phyloP scores from a whole-genome alignment of 2,329 filamentous ascomycete genomes.

The Helminthosporium solani region DNA sequence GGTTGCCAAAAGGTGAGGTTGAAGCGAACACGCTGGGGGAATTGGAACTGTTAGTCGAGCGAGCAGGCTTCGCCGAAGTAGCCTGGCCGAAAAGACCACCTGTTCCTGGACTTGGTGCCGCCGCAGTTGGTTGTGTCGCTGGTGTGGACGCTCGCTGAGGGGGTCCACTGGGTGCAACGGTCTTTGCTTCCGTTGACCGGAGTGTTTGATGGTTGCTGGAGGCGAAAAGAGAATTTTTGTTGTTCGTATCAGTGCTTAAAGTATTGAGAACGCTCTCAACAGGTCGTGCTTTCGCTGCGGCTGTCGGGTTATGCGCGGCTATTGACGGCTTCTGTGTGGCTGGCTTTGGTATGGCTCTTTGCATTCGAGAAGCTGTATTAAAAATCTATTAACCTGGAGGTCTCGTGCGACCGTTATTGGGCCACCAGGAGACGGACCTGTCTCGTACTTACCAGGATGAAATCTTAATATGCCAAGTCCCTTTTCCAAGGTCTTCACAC shows the following conservation, averaged over 20 bases:
- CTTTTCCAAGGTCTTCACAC: conserved; percentile 7
- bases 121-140: conserved; percentile 4
- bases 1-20: conserved; percentile 2
- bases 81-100: conserved; percentile 4
- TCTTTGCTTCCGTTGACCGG: conserved; percentile 2
- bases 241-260: conserved; percentile 2
- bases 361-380: conserved; percentile 6
- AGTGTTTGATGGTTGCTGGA: conserved; percentile 5
- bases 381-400: conserved; percentile 1
- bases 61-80: conserved; percentile 5
- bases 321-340: conserved; percentile 3
- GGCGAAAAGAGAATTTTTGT: conserved; percentile 1
- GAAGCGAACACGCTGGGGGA: conserved; percentile 2
- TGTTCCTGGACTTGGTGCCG: conserved; percentile 5
- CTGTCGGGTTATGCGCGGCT: not conserved
- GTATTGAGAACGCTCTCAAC: conserved; percentile 1
- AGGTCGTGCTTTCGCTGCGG: conserved; percentile 3
- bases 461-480: conserved; percentile 10
- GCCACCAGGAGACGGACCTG: conserved; percentile 2
- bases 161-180: conserved; percentile 5
- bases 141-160: conserved; percentile 5
- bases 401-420: conserved; percentile 2
- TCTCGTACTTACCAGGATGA: conserved; percentile 9
- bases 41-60: conserved; percentile 5
- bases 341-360: conserved; percentile 3